These are phyloP conservation scores for Trametes versicolor DNA, from an alignment of 1,284 basidiomycete genomes.

Conservation along the genomic window DNA sequence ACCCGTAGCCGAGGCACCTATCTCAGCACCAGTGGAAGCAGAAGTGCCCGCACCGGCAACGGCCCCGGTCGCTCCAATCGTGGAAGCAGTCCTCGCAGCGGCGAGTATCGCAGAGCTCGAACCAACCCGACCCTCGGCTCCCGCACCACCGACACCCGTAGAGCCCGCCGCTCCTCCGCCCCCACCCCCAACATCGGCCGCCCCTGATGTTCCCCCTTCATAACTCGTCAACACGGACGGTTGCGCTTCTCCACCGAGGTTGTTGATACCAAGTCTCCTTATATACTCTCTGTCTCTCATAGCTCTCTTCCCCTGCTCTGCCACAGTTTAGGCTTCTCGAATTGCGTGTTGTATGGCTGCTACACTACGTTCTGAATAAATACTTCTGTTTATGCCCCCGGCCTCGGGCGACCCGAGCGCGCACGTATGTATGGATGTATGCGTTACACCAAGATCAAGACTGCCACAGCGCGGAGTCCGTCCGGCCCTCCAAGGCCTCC, in stretches of 20 bases:
- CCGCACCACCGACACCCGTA: neutral
- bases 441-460: constrained; percentile 10
- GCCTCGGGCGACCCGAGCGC: neutral
- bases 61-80: constrained; percentile 1
- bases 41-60: neutral
- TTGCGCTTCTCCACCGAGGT: neutral
- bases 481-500: neutral
- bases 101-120: neutral
- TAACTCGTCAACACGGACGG: neutral
- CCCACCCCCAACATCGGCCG: neutral
- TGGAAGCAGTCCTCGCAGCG: neutral
- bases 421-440: neutral
- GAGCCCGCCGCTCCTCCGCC: neutral
- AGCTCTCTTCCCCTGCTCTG: constrained; percentile 12
- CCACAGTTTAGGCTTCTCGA: neutral
- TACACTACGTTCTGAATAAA: constrained; percentile 31
- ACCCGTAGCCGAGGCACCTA: neutral
- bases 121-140: neutral
- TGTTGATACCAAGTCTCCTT: constrained; percentile 12
- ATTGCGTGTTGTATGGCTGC: constrained; percentile 23
- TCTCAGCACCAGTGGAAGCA: neutral
- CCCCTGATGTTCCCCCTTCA: constrained; percentile 6
- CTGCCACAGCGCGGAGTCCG: neutral
- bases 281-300: neutral
- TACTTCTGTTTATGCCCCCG: constrained; percentile 10